Evolutionary conservation across 495 filamentous ascomycete species (phyloP).

Genomic region (Tuber melanosporum): DNA sequence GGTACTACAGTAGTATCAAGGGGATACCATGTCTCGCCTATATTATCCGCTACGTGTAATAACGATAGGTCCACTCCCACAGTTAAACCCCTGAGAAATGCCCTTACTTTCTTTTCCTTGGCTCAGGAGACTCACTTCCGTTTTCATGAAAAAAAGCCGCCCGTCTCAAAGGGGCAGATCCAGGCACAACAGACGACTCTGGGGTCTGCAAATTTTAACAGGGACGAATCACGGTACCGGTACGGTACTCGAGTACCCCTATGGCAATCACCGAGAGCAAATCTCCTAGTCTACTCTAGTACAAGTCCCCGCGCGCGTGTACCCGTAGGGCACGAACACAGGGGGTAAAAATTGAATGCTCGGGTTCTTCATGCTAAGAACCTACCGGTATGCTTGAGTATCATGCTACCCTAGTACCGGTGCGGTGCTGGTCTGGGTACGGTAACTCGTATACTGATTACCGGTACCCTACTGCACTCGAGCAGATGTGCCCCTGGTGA

Average conservation of each 20-base stretch:
- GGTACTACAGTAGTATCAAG: no score
- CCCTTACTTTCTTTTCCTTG: background rate
- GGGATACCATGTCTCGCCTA: conserved; percentile 1
- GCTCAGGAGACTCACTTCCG: background rate
- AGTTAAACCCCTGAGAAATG: background rate
- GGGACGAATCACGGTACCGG: background rate
- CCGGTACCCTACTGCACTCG: background rate
- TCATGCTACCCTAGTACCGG: no score
- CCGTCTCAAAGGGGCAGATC: background rate
- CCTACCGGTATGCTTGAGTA: no score
- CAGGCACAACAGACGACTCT: background rate
- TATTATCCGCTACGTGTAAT: background rate
- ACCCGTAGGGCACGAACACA: no score
- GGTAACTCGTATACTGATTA: no score
- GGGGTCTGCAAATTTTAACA: background rate
- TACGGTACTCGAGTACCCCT: background rate
- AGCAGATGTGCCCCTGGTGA: background rate
- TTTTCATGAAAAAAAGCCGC: no score
- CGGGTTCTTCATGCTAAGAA: no score
- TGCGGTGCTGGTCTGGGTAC: no score
- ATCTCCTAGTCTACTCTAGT: background rate
- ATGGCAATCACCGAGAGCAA: background rate
- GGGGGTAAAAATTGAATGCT: no score
- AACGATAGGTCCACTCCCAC: background rate
- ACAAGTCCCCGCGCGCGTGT: no score